Conservation (phyloP, 176 grass and related monocot species). For the Miscanthus lutarioriparius region DNA sequence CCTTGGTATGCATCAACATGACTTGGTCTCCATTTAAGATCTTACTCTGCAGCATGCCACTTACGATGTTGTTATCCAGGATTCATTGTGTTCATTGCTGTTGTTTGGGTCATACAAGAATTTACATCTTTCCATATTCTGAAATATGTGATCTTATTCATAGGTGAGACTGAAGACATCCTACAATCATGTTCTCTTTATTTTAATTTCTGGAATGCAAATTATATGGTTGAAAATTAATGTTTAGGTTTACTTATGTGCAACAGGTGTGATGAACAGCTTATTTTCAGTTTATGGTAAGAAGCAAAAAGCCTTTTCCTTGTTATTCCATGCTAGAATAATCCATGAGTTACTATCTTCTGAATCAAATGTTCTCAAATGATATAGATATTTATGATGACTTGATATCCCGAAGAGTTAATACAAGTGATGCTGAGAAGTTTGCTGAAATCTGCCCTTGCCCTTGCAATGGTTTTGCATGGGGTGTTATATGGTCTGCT, state of each 20-base stretch:
- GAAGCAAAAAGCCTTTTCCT: constrained; percentile 13
- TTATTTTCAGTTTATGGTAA: constrained; percentile 98
- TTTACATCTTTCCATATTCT: constrained; percentile 63
- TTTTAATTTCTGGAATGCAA: constrained; percentile 9
- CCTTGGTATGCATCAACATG: constrained; percentile 65
- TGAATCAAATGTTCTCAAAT: constrained; percentile 6
- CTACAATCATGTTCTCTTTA: background rate
- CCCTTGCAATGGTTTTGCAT: constrained; percentile 80
- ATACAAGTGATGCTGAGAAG: constrained; percentile 97
- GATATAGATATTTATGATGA: constrained; percentile 94
- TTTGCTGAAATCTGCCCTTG: constrained; percentile 99
- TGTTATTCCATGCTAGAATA: constrained; percentile 35
- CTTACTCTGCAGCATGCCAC: constrained; percentile 11
- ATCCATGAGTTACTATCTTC: background rate
- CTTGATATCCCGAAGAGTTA: constrained; percentile 91
- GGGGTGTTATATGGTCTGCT: constrained; percentile 92
- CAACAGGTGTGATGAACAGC: constrained; percentile 97
- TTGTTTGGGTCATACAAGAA: constrained; percentile 93
- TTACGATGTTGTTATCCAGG: constrained; percentile 56
- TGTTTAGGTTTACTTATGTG: constrained; percentile 34
- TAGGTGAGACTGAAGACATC: constrained; percentile 50
- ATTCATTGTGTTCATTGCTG: constrained; percentile 83
- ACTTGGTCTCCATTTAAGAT: constrained; percentile 22
- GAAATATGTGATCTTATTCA: constrained; percentile 95
- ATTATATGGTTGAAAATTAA: constrained; percentile 18